Conservation (phyloP, 73 alveolate species). For the Breviolum minutum region DNA sequence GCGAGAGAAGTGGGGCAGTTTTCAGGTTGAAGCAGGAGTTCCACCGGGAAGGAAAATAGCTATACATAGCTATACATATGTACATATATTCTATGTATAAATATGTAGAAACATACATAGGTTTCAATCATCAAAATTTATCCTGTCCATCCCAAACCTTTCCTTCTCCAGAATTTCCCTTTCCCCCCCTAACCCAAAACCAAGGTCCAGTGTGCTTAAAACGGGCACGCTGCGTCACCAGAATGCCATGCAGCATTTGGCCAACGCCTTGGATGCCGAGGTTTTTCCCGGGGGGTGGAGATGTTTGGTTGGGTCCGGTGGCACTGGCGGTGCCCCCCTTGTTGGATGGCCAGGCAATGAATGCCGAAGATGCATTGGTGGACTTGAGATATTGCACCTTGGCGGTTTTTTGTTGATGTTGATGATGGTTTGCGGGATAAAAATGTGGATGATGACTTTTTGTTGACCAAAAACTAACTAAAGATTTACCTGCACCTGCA, state of each 20-base stretch:
- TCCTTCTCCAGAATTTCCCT: neutral
- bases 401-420: neutral
- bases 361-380: conserved; percentile 32
- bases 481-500: neutral
- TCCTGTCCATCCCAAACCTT: neutral
- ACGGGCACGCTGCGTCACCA: conserved; percentile 46
- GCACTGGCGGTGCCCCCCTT: neutral
- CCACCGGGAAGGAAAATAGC: neutral
- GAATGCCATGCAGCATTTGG: conserved; percentile 50
- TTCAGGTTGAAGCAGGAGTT: neutral
- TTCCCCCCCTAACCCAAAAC: neutral
- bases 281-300: neutral
- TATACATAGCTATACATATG: neutral
- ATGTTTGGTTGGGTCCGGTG: neutral
- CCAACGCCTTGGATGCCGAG: conserved; percentile 68
- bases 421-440: neutral
- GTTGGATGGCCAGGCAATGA: neutral
- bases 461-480: neutral
- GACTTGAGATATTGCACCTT: conserved; percentile 19
- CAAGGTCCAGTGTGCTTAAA: conserved; percentile 59
- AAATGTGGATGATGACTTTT: neutral
- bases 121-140: neutral
- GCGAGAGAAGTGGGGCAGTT: neutral
- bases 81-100: neutral
- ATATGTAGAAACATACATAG: too few species aligned